Percentiles rank a stretch among this genome's conserved stretches.
phyloP scores from a whole-genome alignment of 177 flowering plant genomes.

The Vitis hybrid region DNA sequence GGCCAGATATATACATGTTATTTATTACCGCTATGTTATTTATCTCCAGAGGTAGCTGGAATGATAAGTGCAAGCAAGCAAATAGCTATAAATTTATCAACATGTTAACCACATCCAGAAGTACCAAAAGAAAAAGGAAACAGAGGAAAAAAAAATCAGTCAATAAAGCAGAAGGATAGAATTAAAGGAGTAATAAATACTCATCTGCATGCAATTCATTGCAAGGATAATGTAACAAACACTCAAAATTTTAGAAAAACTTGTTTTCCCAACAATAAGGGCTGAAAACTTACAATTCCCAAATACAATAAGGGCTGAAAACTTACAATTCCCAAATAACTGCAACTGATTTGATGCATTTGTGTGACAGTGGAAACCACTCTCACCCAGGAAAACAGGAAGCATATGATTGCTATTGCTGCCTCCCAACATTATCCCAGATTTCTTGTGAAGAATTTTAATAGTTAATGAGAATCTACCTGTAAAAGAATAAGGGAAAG shows the following conservation, averaged over 20 bases:
- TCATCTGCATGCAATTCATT: too few species aligned
- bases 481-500: slow-evolving; percentile 6
- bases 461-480: slow-evolving; percentile 6
- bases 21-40: too few species aligned
- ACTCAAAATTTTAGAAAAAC: neutral
- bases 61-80: too few species aligned
- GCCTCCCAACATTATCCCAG: slow-evolving; percentile 35
- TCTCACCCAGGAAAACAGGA: slow-evolving; percentile 32
- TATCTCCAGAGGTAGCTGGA: too few species aligned
- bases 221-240: too few species aligned
- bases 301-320: too few species aligned
- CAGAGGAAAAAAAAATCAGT: neutral
- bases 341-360: slow-evolving; percentile 37
- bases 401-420: slow-evolving; percentile 28
- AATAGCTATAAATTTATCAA: too few species aligned
- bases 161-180: too few species aligned
- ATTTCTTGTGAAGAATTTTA: neutral
- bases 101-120: too few species aligned
- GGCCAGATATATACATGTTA: too few species aligned
- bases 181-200: neutral
- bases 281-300: neutral
- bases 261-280: neutral
- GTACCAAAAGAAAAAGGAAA: too few species aligned
- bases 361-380: slow-evolving; percentile 22
- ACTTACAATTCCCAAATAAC: slow-evolving; percentile 38